phyloP scores from a whole-genome alignment of 805 yeast species.

The Candida nonsorbophila region DNA sequence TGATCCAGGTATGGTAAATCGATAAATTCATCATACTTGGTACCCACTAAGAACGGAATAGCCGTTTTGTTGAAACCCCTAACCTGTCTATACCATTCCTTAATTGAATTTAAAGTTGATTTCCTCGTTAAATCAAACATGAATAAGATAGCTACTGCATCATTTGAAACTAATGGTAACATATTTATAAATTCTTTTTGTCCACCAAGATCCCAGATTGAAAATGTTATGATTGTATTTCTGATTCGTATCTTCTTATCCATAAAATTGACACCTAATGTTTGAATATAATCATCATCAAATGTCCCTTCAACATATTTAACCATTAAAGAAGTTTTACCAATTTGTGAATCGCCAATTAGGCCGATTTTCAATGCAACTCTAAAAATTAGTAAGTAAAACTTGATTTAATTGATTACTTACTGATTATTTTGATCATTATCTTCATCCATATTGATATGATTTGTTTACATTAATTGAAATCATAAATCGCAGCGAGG shows the following conservation, averaged over 20 bases:
- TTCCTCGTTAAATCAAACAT: slow-evolving; percentile 86
- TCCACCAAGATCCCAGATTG: slow-evolving; percentile 96
- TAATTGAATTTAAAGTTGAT: slow-evolving; percentile 78
- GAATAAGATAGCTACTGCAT: slow-evolving; percentile 86
- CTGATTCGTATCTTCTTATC: slow-evolving; percentile 82
- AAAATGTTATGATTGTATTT: slow-evolving; percentile 82
- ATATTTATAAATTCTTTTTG: slow-evolving; percentile 91
- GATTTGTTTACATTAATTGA: no score
- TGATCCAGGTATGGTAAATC: slow-evolving; percentile 78
- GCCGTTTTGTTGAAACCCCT: slow-evolving; percentile 87
- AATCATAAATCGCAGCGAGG: no score
- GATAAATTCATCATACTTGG: slow-evolving; percentile 85
- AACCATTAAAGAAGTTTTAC: slow-evolving; percentile 94
- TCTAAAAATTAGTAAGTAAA: slow-evolving; percentile 26
- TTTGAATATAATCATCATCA: slow-evolving; percentile 88
- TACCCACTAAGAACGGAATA: slow-evolving; percentile 86
- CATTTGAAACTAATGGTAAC: slow-evolving; percentile 89
- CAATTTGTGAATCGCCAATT: slow-evolving; percentile 93
- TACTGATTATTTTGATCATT: no score
- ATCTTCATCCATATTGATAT: no score
- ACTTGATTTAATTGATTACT: no score
- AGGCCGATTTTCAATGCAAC: slow-evolving; percentile 84
- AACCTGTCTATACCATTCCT: slow-evolving; percentile 93
- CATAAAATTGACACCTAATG: slow-evolving; percentile 93
- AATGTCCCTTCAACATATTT: slow-evolving; percentile 94